Conservation (phyloP, 2,329 filamentous ascomycete genomes). For the Scytalidium lignicola region DNA sequence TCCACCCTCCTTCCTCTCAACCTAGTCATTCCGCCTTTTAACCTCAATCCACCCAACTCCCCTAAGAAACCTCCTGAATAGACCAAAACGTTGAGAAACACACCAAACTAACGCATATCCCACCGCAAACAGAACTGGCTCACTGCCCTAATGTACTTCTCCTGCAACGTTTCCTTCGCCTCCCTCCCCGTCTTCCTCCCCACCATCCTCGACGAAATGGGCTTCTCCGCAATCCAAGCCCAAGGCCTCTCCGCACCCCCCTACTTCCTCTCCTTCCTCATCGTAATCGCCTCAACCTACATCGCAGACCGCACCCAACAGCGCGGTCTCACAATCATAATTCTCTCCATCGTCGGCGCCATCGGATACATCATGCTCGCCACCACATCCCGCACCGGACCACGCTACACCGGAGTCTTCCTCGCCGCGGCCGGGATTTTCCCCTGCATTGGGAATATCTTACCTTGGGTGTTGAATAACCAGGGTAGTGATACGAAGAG, state of each 20-base stretch:
- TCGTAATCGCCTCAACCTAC: slow-evolving; percentile 56
- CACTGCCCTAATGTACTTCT: slow-evolving; percentile 48
- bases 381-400: slow-evolving; percentile 38
- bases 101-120: slow-evolving; percentile 10
- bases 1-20: neutral
- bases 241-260: slow-evolving; percentile 70
- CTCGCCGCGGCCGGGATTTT: slow-evolving; percentile 59
- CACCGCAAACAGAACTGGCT: slow-evolving; percentile 18
- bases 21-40: neutral
- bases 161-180: slow-evolving; percentile 59
- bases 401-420: slow-evolving; percentile 43
- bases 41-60: too few relatives aligned
- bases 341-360: slow-evolving; percentile 51
- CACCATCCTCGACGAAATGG: slow-evolving; percentile 60
- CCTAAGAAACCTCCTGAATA: too few relatives aligned
- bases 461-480: slow-evolving; percentile 67
- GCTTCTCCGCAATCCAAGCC: slow-evolving; percentile 59
- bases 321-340: slow-evolving; percentile 54
- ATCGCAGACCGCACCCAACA: slow-evolving; percentile 62
- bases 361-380: slow-evolving; percentile 63
- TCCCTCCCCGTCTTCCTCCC: slow-evolving; percentile 62
- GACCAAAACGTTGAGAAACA: too few relatives aligned
- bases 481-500: slow-evolving; percentile 64
- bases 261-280: slow-evolving; percentile 61
- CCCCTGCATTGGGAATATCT: slow-evolving; percentile 62